These are phyloP conservation scores for Microsporum ferrugineum DNA, from an alignment of 2,329 filamentous ascomycete genomes.

Conservation along the genomic window DNA sequence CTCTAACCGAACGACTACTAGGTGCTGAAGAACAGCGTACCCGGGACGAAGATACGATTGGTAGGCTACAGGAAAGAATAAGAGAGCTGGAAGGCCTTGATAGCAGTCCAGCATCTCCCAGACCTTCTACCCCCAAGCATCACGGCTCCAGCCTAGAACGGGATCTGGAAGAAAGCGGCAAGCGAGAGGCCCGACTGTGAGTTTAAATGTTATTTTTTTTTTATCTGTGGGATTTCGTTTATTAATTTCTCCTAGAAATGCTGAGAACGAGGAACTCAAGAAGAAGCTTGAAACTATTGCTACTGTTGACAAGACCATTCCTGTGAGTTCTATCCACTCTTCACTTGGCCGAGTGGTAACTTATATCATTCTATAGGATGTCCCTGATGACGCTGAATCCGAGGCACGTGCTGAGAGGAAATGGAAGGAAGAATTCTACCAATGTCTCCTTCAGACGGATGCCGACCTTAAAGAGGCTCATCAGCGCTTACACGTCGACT, in stretches of 20 bases:
- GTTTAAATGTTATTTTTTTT: constrained; percentile 10
- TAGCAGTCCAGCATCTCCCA: constrained; percentile 30
- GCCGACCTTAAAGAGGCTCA: constrained; percentile 25
- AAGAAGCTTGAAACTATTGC: constrained; percentile 28
- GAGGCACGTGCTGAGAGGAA: neutral
- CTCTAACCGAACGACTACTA: constrained; percentile 34
- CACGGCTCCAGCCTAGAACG: constrained; percentile 30
- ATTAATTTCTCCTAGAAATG: constrained; percentile 25
- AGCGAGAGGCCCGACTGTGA: constrained; percentile 31
- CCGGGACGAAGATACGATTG: constrained; percentile 32
- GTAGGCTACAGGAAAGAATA: constrained; percentile 33
- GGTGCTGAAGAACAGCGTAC: constrained; percentile 35
- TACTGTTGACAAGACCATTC: constrained; percentile 8
- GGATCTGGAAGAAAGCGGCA: constrained; percentile 32
- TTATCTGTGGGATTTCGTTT: neutral
- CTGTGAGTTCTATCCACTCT: neutral
- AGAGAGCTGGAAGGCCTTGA: constrained; percentile 33
- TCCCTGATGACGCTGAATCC: neutral
- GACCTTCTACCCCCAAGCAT: constrained; percentile 29
- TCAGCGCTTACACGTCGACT: constrained; percentile 33
- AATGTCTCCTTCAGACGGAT: constrained; percentile 4
- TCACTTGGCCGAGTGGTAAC: neutral
- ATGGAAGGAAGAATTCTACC: constrained; percentile 1
- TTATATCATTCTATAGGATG: neutral
- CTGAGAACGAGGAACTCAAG: constrained; percentile 27